Evolutionary conservation across 1,284 basidiomycete species (phyloP).

Genomic region (Leccinum pallidistipes): DNA sequence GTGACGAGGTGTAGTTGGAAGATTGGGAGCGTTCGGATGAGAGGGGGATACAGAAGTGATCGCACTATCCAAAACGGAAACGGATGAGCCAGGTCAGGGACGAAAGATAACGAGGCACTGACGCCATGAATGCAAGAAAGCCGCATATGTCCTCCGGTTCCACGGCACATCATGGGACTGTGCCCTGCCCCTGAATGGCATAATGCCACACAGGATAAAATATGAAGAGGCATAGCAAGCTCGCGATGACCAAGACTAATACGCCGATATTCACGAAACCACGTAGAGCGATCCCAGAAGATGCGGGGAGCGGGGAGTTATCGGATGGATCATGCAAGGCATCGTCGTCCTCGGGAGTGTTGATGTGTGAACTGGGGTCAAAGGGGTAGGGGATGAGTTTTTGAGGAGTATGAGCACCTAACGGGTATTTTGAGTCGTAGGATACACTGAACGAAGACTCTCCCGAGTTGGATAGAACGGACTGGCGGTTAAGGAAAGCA

Average conservation of each 20-base stretch:
- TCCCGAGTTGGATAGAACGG: slow-evolving; percentile 44
- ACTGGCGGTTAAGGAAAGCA: slow-evolving; percentile 37
- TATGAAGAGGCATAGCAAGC: slow-evolving; percentile 66
- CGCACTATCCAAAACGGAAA: neutral
- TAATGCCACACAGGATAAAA: slow-evolving; percentile 71
- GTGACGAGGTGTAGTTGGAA: slow-evolving; percentile 6
- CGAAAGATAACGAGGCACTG: neutral
- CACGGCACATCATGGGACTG: slow-evolving; percentile 7
- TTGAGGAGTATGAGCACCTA: slow-evolving; percentile 35
- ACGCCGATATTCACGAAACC: slow-evolving; percentile 59
- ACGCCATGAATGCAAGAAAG: slow-evolving; percentile 6
- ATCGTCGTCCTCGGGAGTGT: slow-evolving; percentile 65
- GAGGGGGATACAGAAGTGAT: neutral
- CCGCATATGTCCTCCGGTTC: neutral
- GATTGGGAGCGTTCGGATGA: slow-evolving; percentile 3
- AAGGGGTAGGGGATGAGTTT: slow-evolving; percentile 68
- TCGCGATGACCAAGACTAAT: slow-evolving; percentile 48
- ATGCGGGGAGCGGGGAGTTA: slow-evolving; percentile 27
- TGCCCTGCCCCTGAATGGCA: slow-evolving; percentile 1
- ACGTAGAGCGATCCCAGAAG: slow-evolving; percentile 45
- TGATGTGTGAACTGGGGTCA: slow-evolving; percentile 59
- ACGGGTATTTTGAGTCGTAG: slow-evolving; percentile 65
- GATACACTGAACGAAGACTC: slow-evolving; percentile 54
- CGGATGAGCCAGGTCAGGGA: neutral
- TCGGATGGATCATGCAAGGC: slow-evolving; percentile 55